Percentiles rank a stretch among this genome's conserved stretches.
These are phyloP conservation scores for Colletotrichum musae DNA, from an alignment of 2,329 filamentous ascomycete genomes.

Conservation along the genomic window DNA sequence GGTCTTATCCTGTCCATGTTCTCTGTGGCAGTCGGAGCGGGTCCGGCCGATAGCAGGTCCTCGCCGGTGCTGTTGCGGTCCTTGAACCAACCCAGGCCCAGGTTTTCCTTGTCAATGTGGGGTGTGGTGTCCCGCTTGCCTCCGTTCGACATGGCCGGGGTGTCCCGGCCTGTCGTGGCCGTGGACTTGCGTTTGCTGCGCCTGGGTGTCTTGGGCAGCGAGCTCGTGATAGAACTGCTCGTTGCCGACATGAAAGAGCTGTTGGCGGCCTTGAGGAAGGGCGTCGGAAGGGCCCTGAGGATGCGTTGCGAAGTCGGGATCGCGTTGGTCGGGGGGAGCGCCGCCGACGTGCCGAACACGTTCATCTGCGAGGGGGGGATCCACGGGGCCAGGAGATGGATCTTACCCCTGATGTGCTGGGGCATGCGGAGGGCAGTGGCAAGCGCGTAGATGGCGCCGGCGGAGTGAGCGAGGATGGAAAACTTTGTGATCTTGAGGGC, in stretches of 20 bases:
- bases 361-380: conserved; percentile 96
- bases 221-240: conserved; percentile 86
- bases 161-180: conserved; percentile 55
- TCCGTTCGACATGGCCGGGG: conserved; percentile 43
- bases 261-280: conserved; percentile 93
- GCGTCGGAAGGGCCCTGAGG: conserved; percentile 88
- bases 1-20: conserved; percentile 65
- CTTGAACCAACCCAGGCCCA: conserved; percentile 47
- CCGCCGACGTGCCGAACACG: conserved; percentile 80
- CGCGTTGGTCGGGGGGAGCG: conserved; percentile 83
- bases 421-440: conserved; percentile 96
- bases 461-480: conserved; percentile 95
- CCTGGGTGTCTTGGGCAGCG: conserved; percentile 76
- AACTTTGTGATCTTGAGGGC: conserved; percentile 94
- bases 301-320: conserved; percentile 94
- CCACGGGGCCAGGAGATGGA: conserved; percentile 96
- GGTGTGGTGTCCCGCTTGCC: conserved; percentile 53
- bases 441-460: conserved; percentile 96
- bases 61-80: conserved; percentile 44
- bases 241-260: conserved; percentile 95
- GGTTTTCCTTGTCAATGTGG: conserved; percentile 66
- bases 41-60: conserved; percentile 37
- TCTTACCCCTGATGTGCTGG: conserved; percentile 92
- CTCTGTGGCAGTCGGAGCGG: conserved; percentile 55
- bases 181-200: conserved; percentile 72